Evolutionary conservation across 805 yeast genomes (phyloP).

Genomic region (Sugiyamaella americana): DNA sequence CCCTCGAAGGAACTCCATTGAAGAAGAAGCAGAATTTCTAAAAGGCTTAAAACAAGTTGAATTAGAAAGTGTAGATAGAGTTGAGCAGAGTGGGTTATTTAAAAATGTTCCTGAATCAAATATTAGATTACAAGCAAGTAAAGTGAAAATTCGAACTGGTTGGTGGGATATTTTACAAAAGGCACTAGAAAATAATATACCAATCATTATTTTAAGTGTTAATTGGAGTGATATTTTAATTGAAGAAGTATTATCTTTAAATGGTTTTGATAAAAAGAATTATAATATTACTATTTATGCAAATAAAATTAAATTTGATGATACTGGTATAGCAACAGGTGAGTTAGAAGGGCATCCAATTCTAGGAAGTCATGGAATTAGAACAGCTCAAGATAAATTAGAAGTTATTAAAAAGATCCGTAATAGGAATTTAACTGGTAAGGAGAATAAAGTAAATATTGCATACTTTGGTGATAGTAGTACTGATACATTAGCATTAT

Average conservation of each 20-base stretch:
- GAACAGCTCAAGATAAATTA: slow-evolving; percentile 54
- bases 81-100: slow-evolving; percentile 37
- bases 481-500: slow-evolving; percentile 50
- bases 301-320: slow-evolving; percentile 46
- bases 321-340: slow-evolving; percentile 27
- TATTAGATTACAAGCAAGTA: slow-evolving; percentile 33
- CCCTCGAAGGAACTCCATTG: slow-evolving; percentile 32
- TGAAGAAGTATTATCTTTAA: slow-evolving; percentile 25
- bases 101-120: slow-evolving; percentile 34
- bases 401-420: slow-evolving; percentile 22
- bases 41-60: slow-evolving; percentile 43
- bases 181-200: slow-evolving; percentile 26
- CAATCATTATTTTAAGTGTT: slow-evolving; percentile 47
- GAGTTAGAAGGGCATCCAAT: slow-evolving; percentile 14
- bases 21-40: slow-evolving; percentile 43
- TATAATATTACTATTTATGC: slow-evolving; percentile 34
- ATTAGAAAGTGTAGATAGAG: slow-evolving; percentile 41
- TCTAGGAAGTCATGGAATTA: slow-evolving; percentile 22
- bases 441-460: background rate
- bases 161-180: slow-evolving; percentile 34
- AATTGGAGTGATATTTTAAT: slow-evolving; percentile 57
- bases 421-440: slow-evolving; percentile 12
- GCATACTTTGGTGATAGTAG: slow-evolving; percentile 58
- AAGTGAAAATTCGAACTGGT: slow-evolving; percentile 38
- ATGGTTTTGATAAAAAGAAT: slow-evolving; percentile 19